Evolutionary conservation across 2,329 filamentous ascomycete genomes (phyloP), one percentile per base, ranked within the genome.

Genomic region (Didymellaceae sp.): DNA sequence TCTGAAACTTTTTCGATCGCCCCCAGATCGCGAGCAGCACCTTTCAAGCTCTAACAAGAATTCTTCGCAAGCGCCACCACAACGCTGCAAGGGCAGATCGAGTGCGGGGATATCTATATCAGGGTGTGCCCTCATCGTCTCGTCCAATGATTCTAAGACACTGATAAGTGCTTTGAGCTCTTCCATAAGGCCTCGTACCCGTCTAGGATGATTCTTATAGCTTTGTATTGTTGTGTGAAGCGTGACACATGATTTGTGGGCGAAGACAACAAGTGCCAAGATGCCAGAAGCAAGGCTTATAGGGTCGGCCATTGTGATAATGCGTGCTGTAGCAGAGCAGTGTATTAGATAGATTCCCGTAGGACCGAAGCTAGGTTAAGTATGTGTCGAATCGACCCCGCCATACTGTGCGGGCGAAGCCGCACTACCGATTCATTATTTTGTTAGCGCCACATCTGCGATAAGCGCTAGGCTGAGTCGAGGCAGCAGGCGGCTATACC

Each of bases 31-130:
- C 14, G 54, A 63, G 17, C 56, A 62, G 26, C 75, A 78, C 34
- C 50, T 58, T 39, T 38, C 16, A n/a, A 80, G 59, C 55, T 75
- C 69, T 43, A 69, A 35, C 44, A 72, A 58, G 57, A 80, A 79
- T 16, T 77, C 74, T 52, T 71, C 63, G 52, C 74, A 80, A 21
- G 75, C 71, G 53, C 74, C 72, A 31, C 72, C 71, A 52, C 75
- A 80, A 57, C 72, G 71, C 42, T 60, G 62, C 42, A 80, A 54
- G 44, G 77, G 76, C 45, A 75, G 63, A 54, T 67, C 63, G 54
- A 73, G 58, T 30, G 45, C 50, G 16, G 52, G 20, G 13, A 61
- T 10, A 28, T 57, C 44, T 33, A 45, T 32, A 18, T 56, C 46
- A 43, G 32, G 31, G 20, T 45, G 31, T 10, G 42, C 31, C 32